Evolutionary conservation across 1,284 basidiomycete genomes (phyloP).

Genomic region (Earliella scabrosa): DNA sequence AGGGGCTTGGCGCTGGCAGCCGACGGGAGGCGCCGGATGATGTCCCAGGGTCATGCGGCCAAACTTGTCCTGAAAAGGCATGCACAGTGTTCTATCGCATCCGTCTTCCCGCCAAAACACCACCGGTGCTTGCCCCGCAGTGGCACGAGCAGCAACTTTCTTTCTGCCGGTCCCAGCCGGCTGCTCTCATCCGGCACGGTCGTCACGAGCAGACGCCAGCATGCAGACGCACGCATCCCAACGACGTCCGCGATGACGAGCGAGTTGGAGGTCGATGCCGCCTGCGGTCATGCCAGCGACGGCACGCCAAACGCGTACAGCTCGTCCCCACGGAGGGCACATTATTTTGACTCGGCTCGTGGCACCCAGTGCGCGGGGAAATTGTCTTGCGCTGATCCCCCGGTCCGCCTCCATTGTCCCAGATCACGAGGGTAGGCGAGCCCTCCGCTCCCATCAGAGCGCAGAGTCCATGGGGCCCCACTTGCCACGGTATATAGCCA

Average conservation of each 20-base stretch:
- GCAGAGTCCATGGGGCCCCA: constrained; percentile 23
- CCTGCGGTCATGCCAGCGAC: too few relatives aligned
- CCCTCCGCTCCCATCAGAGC: constrained; percentile 16
- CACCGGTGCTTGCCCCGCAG: background rate
- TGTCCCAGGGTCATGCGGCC: constrained; percentile 18
- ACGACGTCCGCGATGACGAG: too few relatives aligned
- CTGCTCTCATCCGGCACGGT: too few relatives aligned
- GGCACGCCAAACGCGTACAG: too few relatives aligned
- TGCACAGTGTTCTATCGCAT: constrained; percentile 10
- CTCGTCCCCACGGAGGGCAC: constrained; percentile 1
- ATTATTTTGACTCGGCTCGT: background rate
- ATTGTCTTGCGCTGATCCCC: constrained; percentile 14
- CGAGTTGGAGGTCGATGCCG: too few relatives aligned
- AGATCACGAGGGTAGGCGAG: constrained; percentile 25
- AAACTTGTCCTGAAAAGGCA: constrained; percentile 7
- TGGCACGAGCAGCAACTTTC: too few relatives aligned
- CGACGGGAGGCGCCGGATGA: too few relatives aligned
- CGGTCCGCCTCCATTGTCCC: constrained; percentile 14
- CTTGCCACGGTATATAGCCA: constrained; percentile 20
- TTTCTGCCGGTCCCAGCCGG: too few relatives aligned
- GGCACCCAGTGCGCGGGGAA: too few relatives aligned
- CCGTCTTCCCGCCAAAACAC: background rate
- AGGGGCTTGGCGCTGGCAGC: background rate
- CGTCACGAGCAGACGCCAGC: too few relatives aligned
- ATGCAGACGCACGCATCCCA: too few relatives aligned